Base-by-base conservation (phyloP, 257 asterid genomes). In the Jacaranda copaia region DNA sequence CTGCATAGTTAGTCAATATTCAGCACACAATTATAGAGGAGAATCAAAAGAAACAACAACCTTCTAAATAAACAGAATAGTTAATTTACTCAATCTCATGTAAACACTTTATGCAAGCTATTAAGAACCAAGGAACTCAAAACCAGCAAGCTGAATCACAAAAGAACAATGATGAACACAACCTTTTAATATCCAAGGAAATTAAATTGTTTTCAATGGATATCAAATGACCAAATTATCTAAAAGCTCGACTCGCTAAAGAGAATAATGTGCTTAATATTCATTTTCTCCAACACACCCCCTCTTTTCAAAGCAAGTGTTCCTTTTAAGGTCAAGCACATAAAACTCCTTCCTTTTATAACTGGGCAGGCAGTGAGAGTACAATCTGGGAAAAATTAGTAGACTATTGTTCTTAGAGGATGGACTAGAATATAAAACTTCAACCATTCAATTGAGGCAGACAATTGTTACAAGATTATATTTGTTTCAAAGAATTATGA, bases 1-100 rank as follows among this genome's bases (percentile, higher is more conserved):
- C 99, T 92, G 93, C 85, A 82, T 55, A 18, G 60, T 75, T 77
- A 60, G 68, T 65, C 60, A 49, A 73, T 32, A 70, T 75, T 74
- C 76, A 87, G 85, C 78, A 78, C 15, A n/a, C 32, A 48, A 57
- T 59, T 25, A 79, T 19, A 18, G 65, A 77, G 55, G 71, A 63
- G 64, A 51, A 68, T 64, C 49, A 72, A 35, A 76, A 61, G 52
- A 55, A 63, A 70, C 52, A 48, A 43, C 42, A 53, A 55, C 46
- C 78, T 36, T 63, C 35, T 42, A 71, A 20, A 8, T 42, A 3
- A 75, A 45, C 51, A 66, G 32, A 77, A 65, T 46, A 58, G 59
- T 13, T 57, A 9, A 65, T 32, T 35, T 39, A 76, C 48, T 72
- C 42, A 36, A 68, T 46, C 51, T 71, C 53, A 18, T 49, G 16